A percentile compares a stretch with the other conserved stretches of the same genome.
phyloP scores from a whole-genome alignment of 768 basidiomycete genomes.

The Pleurotus djamor region DNA sequence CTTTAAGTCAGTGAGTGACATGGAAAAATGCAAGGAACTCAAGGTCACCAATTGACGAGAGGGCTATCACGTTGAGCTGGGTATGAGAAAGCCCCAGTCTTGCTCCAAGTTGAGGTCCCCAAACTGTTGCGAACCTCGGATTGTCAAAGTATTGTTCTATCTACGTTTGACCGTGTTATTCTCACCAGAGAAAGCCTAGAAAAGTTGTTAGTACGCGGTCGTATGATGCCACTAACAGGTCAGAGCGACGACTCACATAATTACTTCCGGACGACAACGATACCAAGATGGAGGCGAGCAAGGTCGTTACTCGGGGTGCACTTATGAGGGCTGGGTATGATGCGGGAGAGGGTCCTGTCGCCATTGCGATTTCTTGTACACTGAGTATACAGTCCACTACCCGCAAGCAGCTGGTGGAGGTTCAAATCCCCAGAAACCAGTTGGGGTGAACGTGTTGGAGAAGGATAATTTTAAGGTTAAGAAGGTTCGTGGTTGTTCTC shows the following conservation, averaged over 20 bases:
- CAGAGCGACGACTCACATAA: slow-evolving; percentile 49
- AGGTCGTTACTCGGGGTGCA: slow-evolving; percentile 39
- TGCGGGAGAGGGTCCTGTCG: neutral
- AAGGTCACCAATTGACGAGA: slow-evolving; percentile 75
- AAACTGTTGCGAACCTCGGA: slow-evolving; percentile 47
- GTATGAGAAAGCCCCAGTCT: slow-evolving; percentile 77
- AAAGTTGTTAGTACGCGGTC: neutral
- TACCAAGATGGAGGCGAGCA: slow-evolving; percentile 57
- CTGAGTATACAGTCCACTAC: no score
- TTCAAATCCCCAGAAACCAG: no score
- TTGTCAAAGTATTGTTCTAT: neutral
- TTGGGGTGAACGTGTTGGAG: no score
- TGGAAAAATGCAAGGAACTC: slow-evolving; percentile 16
- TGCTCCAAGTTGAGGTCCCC: slow-evolving; percentile 84
- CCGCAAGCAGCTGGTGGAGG: no score
- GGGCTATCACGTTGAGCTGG: slow-evolving; percentile 75
- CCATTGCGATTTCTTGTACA: neutral
- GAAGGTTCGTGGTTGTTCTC: no score
- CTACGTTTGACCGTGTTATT: neutral
- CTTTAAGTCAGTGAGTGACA: neutral
- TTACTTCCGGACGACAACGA: slow-evolving; percentile 69
- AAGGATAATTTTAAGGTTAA: no score
- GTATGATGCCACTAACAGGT: slow-evolving; percentile 4
- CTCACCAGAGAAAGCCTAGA: slow-evolving; percentile 26
- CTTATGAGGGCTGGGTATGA: slow-evolving; percentile 28